Evolutionary conservation across 148 eudicot species (phyloP).

Genomic region (Agrostemma githago): DNA sequence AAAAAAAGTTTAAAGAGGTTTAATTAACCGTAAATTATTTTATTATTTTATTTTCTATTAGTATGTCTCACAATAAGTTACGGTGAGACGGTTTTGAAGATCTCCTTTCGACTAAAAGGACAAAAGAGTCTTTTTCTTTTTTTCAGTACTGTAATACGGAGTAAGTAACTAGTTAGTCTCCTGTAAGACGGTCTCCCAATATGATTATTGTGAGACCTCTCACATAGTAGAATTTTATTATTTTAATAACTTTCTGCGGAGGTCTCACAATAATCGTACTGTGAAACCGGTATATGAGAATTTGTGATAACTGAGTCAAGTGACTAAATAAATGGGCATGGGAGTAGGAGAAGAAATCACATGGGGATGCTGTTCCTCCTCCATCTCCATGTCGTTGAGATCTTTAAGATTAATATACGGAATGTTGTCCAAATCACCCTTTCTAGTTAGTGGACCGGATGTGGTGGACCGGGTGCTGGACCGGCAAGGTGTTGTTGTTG

Average conservation of each 20-base stretch:
- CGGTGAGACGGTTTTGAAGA: neutral
- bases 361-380: slow-evolving; percentile 18
- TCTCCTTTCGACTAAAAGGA: slow-evolving; percentile 2
- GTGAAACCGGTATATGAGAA: too few species aligned
- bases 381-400: slow-evolving; percentile 53
- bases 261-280: too few species aligned
- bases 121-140: neutral
- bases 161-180: too few species aligned
- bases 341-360: slow-evolving; percentile 39
- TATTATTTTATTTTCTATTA: too few species aligned
- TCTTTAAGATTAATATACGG: slow-evolving; percentile 71
- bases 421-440: slow-evolving; percentile 38
- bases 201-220: too few species aligned
- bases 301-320: slow-evolving; percentile 26
- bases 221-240: too few species aligned
- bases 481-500: slow-evolving; percentile 48
- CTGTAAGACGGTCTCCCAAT: too few species aligned
- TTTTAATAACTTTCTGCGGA: too few species aligned
- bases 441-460: slow-evolving; percentile 53
- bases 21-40: too few species aligned
- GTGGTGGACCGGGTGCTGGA: slow-evolving; percentile 40
- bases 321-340: slow-evolving; percentile 80
- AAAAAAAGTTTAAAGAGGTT: too few species aligned
- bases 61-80: neutral
- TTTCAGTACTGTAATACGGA: too few species aligned